These are phyloP conservation scores for Protea cynaroides DNA, from an alignment of 164 flowering plant genomes.

Conservation along the genomic window DNA sequence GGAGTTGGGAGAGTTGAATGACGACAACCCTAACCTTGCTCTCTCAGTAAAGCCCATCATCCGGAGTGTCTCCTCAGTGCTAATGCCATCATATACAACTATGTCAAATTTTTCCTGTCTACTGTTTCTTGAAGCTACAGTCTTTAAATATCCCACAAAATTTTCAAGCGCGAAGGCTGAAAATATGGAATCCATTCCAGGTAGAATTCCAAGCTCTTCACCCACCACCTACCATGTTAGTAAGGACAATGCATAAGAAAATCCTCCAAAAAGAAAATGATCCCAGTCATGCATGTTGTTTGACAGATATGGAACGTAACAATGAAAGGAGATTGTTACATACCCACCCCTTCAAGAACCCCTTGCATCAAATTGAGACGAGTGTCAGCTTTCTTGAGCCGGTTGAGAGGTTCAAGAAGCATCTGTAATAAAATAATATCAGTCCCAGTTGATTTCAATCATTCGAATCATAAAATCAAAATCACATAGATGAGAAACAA, in stretches of 20 bases:
- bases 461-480: conserved; percentile 1
- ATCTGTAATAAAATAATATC: conserved; percentile 39
- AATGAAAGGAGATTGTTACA: conserved; percentile 21
- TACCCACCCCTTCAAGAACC: conserved; percentile 95
- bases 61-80: conserved; percentile 73
- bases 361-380: conserved; percentile 82
- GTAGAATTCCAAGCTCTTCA: conserved; percentile 95
- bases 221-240: conserved; percentile 65
- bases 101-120: conserved; percentile 47
- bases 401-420: conserved; percentile 86
- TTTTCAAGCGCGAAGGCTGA: conserved; percentile 49
- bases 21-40: conserved; percentile 47
- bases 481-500: conserved; percentile 3
- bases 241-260: conserved; percentile 10
- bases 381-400: conserved; percentile 77
- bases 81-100: conserved; percentile 72
- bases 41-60: conserved; percentile 57
- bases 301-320: not conserved
- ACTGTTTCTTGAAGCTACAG: conserved; percentile 17
- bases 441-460: not conserved
- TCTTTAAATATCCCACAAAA: conserved; percentile 40
- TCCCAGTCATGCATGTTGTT: not conserved
- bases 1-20: conserved; percentile 4
- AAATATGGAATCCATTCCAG: conserved; percentile 89
- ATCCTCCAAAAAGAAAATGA: conserved; percentile 5